Conservation (phyloP, 2,329 filamentous ascomycete genomes). For the Aspergillus sp. region DNA sequence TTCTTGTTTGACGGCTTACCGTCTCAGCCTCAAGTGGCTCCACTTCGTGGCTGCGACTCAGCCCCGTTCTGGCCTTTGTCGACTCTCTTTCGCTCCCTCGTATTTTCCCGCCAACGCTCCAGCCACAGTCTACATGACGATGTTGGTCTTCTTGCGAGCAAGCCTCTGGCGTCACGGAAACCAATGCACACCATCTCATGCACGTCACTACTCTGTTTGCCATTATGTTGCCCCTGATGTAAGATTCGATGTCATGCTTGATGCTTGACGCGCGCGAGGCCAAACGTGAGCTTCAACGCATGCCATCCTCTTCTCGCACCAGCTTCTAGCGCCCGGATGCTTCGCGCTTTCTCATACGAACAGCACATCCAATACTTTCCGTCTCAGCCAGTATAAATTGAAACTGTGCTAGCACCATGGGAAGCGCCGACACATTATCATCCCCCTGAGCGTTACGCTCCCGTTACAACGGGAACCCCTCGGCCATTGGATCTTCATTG, state of each 20-base stretch:
- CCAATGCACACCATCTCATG: background rate
- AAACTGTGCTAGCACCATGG: background rate
- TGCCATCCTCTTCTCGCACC: background rate
- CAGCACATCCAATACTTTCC: background rate
- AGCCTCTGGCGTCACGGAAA: background rate
- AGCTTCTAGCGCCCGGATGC: slow-evolving; percentile 3
- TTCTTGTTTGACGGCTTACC: background rate
- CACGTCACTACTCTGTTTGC: background rate
- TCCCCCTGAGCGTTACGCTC: background rate
- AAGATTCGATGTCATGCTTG: background rate
- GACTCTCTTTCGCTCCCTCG: background rate
- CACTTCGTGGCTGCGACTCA: background rate
- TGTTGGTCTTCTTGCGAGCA: background rate
- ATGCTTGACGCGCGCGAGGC: background rate
- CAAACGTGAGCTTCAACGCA: background rate
- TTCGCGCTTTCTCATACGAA: background rate
- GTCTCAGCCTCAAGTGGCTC: slow-evolving; percentile 17
- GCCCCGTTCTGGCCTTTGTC: background rate
- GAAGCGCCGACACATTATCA: background rate
- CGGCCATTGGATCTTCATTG: background rate
- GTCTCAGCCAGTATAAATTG: background rate
- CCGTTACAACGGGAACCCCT: background rate
- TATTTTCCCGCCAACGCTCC: background rate
- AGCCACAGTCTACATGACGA: slow-evolving; percentile 3
- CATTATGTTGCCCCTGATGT: background rate